Evolutionary conservation across 2,329 filamentous ascomycete species (phyloP).

Genomic region (Aspergillus quadricinctus): DNA sequence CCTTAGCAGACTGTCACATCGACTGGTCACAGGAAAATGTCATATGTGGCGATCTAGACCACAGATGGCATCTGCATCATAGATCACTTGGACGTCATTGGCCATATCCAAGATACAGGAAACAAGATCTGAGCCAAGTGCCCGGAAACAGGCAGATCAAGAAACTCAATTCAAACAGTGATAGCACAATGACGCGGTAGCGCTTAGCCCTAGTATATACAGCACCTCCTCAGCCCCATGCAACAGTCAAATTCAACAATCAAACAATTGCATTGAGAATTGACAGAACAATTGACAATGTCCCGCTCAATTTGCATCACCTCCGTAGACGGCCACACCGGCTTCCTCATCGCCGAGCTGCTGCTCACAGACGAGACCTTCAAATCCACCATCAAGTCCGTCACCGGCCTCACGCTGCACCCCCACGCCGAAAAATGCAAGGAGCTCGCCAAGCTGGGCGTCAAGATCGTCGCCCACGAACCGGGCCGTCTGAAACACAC

Average conservation of each 20-base stretch:
- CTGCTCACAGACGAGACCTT: slow-evolving; percentile 38
- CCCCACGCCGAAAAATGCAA: slow-evolving; percentile 35
- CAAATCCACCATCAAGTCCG: slow-evolving; percentile 37
- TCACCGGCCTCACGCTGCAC: slow-evolving; percentile 42
- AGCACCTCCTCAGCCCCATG: background rate
- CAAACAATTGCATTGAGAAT: too few species aligned
- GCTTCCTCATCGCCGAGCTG: background rate
- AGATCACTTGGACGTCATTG: background rate
- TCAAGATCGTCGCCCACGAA: slow-evolving; percentile 39
- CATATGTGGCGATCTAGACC: background rate
- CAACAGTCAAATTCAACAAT: background rate
- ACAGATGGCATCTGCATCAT: background rate
- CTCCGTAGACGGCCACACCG: background rate
- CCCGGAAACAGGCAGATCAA: too few species aligned
- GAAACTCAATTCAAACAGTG: background rate
- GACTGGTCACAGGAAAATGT: background rate
- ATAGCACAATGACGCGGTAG: background rate
- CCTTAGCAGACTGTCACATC: background rate
- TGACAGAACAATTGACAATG: background rate
- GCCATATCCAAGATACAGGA: background rate
- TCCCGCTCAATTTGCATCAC: background rate
- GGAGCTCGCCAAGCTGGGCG: slow-evolving; percentile 42
- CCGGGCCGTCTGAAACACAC: slow-evolving; percentile 40
- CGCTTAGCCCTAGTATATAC: background rate
- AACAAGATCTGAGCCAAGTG: background rate